Evolutionary conservation across 768 basidiomycete species (phyloP).

Genomic region (Leccinum rimulosum): DNA sequence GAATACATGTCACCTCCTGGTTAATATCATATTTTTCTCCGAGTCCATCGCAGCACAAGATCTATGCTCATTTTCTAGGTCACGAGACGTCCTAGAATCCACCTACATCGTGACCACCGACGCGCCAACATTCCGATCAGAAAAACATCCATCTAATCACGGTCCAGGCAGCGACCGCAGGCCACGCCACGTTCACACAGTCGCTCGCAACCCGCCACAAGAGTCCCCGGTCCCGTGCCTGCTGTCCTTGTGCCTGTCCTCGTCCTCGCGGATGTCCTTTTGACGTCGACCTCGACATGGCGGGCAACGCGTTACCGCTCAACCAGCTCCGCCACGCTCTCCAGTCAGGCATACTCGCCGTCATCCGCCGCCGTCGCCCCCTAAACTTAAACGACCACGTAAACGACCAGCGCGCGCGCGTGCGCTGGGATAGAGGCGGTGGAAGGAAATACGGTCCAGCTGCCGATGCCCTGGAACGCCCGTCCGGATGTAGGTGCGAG

Average conservation of each 20-base stretch:
- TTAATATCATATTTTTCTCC: not conserved
- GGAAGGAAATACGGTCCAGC: constrained; percentile 38
- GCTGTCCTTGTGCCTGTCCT: constrained; percentile 14
- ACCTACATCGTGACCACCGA: not conserved
- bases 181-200: constrained; percentile 30
- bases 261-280: constrained; percentile 3
- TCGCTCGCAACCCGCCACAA: constrained; percentile 39
- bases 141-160: constrained; percentile 31
- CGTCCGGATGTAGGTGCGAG: not conserved
- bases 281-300: constrained; percentile 3
- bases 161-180: constrained; percentile 24
- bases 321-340: constrained; percentile 15
- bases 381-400: constrained; percentile 56
- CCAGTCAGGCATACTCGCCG: constrained; percentile 42
- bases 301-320: not conserved
- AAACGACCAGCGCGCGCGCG: constrained; percentile 28
- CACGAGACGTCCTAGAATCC: too few species aligned
- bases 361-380: constrained; percentile 55
- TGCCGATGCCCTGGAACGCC: not conserved
- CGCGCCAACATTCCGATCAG: constrained; percentile 6
- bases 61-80: too few species aligned
- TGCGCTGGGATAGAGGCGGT: constrained; percentile 30
- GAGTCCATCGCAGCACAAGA: too few species aligned
- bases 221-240: constrained; percentile 30
- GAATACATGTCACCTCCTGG: too few species aligned